Evolutionary conservation across 164 flowering plant species (phyloP).

Genomic region (Pachysandra terminalis): DNA sequence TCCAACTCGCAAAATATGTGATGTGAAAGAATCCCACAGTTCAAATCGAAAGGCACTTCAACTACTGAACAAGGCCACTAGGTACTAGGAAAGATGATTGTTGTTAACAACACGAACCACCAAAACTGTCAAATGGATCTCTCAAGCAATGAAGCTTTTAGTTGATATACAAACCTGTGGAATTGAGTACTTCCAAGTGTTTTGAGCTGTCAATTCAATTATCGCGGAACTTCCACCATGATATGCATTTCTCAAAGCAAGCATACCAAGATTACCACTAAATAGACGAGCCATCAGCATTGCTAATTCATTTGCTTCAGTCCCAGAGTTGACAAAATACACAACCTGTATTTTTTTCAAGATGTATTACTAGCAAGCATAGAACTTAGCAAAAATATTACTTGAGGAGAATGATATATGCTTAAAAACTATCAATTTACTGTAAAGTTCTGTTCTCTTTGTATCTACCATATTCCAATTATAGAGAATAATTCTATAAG

Average conservation of each 20-base stretch:
- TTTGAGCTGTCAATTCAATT: conserved; percentile 84
- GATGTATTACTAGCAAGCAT: background rate
- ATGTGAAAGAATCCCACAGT: background rate
- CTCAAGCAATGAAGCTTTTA: background rate
- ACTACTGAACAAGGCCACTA: background rate
- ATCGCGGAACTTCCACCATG: conserved; percentile 92
- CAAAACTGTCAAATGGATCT: background rate
- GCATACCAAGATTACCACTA: conserved; percentile 81
- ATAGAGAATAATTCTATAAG: too few species aligned
- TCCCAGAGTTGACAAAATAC: conserved; percentile 91
- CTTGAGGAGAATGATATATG: background rate
- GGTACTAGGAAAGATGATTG: background rate
- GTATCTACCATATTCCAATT: too few species aligned
- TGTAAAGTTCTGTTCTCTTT: too few species aligned
- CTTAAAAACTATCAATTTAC: background rate
- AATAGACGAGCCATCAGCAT: conserved; percentile 95
- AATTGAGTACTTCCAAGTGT: conserved; percentile 92
- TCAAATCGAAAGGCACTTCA: background rate
- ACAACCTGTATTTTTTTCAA: conserved; percentile 63
- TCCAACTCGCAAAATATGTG: background rate
- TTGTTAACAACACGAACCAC: background rate
- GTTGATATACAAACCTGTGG: conserved; percentile 68
- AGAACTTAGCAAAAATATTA: too few species aligned
- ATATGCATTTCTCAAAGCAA: conserved; percentile 96
- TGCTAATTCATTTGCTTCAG: conserved; percentile 97